Evolutionary conservation across 352 stramenopile genomes (phyloP).

Genomic region (Phytopythium helicoides): DNA sequence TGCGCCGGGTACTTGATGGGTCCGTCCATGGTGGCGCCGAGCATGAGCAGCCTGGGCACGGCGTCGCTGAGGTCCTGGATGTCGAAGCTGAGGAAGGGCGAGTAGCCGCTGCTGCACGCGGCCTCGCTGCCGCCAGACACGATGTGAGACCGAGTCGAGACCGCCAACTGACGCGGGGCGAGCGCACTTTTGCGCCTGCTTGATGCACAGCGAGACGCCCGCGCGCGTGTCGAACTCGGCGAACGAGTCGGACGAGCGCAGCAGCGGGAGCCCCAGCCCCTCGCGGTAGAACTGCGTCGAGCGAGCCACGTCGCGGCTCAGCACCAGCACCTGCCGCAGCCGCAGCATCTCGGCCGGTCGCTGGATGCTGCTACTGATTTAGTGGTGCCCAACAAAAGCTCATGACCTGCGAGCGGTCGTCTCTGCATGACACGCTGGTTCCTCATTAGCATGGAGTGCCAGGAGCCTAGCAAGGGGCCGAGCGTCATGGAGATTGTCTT

Average conservation of each 20-base stretch:
- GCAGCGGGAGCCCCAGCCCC: constrained; percentile 68
- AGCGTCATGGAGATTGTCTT: too few species aligned
- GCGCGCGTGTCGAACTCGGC: constrained; percentile 74
- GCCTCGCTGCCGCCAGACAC: constrained; percentile 61
- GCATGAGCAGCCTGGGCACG: constrained; percentile 79
- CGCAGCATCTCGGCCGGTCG: constrained; percentile 44
- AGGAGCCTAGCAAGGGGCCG: too few species aligned
- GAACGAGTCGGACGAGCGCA: constrained; percentile 79
- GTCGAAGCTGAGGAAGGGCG: constrained; percentile 91
- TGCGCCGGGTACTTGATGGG: constrained; percentile 92
- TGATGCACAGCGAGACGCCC: constrained; percentile 71
- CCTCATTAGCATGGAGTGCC: too few species aligned
- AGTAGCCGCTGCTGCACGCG: constrained; percentile 85
- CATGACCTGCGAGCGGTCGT: too few species aligned
- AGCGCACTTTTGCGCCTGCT: constrained; percentile 74
- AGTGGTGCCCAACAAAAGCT: too few species aligned
- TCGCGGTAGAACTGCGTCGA: constrained; percentile 85
- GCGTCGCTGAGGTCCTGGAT: constrained; percentile 87
- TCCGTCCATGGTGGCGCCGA: constrained; percentile 89
- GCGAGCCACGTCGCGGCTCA: constrained; percentile 77
- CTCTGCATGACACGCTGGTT: too few species aligned
- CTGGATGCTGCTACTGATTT: too few species aligned
- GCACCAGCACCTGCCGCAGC: constrained; percentile 80
- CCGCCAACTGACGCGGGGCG: too few species aligned
- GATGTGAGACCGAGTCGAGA: too few species aligned